Evolutionary conservation across 495 filamentous ascomycete species (phyloP).

Genomic region (Penicillium silybi): DNA sequence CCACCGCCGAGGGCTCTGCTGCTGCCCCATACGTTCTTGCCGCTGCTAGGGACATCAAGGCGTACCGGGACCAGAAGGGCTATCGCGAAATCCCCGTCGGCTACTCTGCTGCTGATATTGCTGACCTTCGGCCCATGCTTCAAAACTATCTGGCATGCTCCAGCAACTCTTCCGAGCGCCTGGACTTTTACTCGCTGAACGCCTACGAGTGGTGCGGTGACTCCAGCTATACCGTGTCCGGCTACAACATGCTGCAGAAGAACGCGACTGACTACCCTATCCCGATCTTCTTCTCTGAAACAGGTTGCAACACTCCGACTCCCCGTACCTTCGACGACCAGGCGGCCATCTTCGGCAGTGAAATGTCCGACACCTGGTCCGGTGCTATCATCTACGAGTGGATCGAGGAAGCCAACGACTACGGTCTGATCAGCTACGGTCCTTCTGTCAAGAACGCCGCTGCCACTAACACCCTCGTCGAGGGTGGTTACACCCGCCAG

Average conservation of each 20-base stretch:
- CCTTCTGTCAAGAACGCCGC: conserved; percentile 27
- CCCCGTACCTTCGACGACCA: conserved; percentile 78
- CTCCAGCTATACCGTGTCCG: conserved; percentile 60
- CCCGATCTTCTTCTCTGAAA: conserved; percentile 84
- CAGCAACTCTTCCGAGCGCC: conserved; percentile 58
- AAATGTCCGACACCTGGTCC: conserved; percentile 75
- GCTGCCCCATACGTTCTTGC: conserved; percentile 82
- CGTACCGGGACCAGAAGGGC: conserved; percentile 69
- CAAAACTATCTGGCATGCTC: conserved; percentile 86
- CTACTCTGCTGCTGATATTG: conserved; percentile 87
- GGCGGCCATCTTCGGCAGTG: conserved; percentile 63
- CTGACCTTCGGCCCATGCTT: conserved; percentile 74
- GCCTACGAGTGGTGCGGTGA: conserved; percentile 85
- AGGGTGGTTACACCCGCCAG: conserved; percentile 62
- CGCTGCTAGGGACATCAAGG: conserved; percentile 75
- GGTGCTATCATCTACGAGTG: conserved; percentile 87
- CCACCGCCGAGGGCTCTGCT: conserved; percentile 48
- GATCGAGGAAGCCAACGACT: conserved; percentile 82
- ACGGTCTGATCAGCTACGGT: conserved; percentile 81
- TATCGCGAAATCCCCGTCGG: conserved; percentile 82
- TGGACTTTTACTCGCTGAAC: conserved; percentile 85
- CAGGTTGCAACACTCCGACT: conserved; percentile 63
- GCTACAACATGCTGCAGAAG: conserved; percentile 63
- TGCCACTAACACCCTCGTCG: conserved; percentile 44
- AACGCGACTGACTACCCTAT: conserved; percentile 60